phyloP scores from a whole-genome alignment of 179 eudicot genomes.

The Heliamphora pulchella region DNA sequence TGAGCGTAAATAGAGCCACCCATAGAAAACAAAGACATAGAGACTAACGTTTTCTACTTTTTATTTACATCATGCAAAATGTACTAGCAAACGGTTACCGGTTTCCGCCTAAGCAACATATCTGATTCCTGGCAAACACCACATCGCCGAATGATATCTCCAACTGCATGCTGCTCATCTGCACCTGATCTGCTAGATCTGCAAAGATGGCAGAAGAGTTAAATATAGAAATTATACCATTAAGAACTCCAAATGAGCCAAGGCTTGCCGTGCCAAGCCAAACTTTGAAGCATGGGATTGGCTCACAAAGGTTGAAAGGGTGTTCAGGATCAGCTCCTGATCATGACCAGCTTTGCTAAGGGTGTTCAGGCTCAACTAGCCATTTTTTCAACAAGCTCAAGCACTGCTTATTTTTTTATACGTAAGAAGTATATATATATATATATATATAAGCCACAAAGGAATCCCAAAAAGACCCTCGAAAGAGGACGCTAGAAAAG shows the following conservation, averaged over 20 bases:
- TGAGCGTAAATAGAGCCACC: background rate
- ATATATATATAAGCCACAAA: background rate
- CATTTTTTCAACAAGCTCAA: background rate
- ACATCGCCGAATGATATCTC: constrained; percentile 64
- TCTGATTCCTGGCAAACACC: constrained; percentile 65
- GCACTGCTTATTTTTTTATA: background rate
- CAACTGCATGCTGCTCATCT: constrained; percentile 53
- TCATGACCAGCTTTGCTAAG: background rate
- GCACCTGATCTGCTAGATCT: constrained; percentile 60
- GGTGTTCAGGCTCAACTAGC: background rate
- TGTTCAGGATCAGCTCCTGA: background rate
- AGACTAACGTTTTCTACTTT: background rate
- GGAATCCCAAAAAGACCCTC: background rate
- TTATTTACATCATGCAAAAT: background rate
- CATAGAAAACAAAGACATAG: background rate
- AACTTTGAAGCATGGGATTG: background rate
- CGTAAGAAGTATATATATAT: background rate
- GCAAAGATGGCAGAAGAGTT: constrained; percentile 16
- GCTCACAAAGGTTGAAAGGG: background rate
- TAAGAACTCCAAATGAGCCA: background rate
- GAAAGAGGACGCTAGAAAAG: too few species aligned
- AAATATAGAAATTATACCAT: constrained; percentile 2
- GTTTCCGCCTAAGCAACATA: constrained; percentile 77
- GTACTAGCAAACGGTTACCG: constrained; percentile 34
- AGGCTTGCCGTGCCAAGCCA: background rate